A percentile compares a stretch with the other conserved stretches of the same genome.
phyloP scores from a whole-genome alignment of 2,329 filamentous ascomycete species.

The Endoconidiophora polonica region DNA sequence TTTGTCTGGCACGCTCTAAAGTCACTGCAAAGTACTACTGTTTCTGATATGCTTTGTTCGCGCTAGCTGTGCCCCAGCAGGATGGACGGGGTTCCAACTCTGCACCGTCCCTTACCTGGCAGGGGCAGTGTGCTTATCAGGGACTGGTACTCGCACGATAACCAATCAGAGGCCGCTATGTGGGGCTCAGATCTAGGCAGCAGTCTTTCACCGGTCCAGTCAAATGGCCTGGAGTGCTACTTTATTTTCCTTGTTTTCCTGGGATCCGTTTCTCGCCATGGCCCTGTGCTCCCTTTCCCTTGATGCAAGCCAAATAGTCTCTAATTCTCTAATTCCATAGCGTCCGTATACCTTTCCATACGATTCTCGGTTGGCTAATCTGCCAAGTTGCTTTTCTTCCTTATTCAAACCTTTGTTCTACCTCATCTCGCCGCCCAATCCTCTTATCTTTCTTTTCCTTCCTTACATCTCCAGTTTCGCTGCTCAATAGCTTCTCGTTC shows the following conservation, averaged over 20 bases:
- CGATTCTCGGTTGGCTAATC: not conserved
- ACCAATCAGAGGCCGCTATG: not conserved
- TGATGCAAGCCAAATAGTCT: no score
- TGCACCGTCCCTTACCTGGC: not conserved
- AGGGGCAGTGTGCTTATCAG: not conserved
- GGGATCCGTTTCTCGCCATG: not conserved
- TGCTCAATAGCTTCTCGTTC: no score
- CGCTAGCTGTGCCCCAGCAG: no score
- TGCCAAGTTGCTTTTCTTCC: constrained; percentile 1
- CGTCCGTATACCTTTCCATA: not conserved
- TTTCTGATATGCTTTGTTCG: not conserved
- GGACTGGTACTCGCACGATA: not conserved
- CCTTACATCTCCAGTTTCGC: no score
- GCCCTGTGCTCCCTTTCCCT: not conserved
- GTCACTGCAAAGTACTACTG: not conserved
- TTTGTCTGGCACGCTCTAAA: not conserved
- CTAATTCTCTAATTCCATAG: not conserved
- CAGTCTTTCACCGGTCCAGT: constrained; percentile 7
- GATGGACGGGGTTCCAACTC: not conserved
- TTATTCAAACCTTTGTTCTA: no score
- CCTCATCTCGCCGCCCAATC: no score
- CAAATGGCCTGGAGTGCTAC: not conserved
- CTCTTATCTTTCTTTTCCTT: no score
- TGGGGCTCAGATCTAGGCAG: constrained; percentile 7
- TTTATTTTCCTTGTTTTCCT: constrained; percentile 2